Conservation (phyloP, 305 asterid species). For the Rubia tinctorum region DNA sequence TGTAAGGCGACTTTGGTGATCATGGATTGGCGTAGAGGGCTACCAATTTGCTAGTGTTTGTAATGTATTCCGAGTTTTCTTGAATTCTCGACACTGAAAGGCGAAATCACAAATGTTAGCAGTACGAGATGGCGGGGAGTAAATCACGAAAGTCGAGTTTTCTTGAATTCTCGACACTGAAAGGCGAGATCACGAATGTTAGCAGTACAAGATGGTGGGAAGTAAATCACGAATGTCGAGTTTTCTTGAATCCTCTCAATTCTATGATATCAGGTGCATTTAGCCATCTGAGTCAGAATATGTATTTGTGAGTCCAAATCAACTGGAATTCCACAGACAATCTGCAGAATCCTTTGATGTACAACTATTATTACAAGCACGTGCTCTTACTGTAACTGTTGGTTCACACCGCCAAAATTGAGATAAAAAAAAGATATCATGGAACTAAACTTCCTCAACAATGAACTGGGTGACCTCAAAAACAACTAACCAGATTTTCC, state of each 20-base stretch:
- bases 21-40: constrained; percentile 73
- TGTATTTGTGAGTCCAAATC: not conserved
- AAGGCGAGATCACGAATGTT: too few relatives aligned
- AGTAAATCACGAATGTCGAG: not conserved
- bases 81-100: too few relatives aligned
- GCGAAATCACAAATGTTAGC: too few relatives aligned
- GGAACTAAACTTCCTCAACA: not conserved
- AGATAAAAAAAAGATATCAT: not conserved
- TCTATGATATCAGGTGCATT: not conserved
- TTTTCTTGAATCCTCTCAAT: not conserved
- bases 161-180: too few relatives aligned
- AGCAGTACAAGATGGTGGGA: too few relatives aligned
- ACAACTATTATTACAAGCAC: not conserved
- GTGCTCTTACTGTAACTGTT: not conserved
- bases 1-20: constrained; percentile 56
- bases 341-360: constrained; percentile 1
- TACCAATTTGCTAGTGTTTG: constrained; percentile 18
- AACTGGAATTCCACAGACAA: not conserved
- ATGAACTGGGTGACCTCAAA: constrained; percentile 2
- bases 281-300: too few relatives aligned
- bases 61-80: not conserved
- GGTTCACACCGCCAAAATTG: constrained; percentile 5
- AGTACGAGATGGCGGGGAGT: too few relatives aligned
- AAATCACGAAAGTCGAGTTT: not conserved
- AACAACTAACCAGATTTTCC: not conserved